phyloP scores from a whole-genome alignment of 495 filamentous ascomycete genomes.

The Tuber aestivum region DNA sequence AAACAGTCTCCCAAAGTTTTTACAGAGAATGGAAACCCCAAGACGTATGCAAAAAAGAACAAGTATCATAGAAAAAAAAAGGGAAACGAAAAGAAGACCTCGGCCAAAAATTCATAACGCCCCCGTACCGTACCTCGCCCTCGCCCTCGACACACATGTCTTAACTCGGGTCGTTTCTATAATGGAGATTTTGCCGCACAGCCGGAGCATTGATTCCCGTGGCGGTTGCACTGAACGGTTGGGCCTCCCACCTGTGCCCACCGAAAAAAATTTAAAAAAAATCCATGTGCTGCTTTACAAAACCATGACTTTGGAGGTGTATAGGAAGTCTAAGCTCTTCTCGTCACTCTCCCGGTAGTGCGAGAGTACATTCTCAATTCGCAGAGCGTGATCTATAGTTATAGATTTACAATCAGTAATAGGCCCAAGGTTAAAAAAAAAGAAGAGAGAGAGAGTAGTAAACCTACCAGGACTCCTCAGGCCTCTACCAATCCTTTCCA shows the following conservation, averaged over 20 bases:
- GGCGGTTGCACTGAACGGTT: neutral
- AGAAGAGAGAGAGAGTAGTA: neutral
- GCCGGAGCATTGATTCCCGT: neutral
- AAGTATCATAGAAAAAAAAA: neutral
- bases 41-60: neutral
- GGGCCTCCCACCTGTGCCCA: neutral
- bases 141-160: neutral
- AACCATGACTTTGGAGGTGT: constrained; percentile 41
- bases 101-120: constrained; percentile 1
- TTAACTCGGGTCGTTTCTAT: neutral
- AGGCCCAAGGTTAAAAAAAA: neutral
- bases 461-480: constrained; percentile 36
- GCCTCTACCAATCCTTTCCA: constrained; percentile 36
- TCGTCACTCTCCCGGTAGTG: constrained; percentile 39
- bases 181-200: neutral
- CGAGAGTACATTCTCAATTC: constrained; percentile 35
- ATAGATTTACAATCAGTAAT: constrained; percentile 4
- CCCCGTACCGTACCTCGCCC: too few species aligned
- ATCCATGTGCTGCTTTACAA: constrained; percentile 12
- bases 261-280: neutral
- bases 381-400: constrained; percentile 35
- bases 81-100: neutral
- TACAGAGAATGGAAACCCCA: neutral
- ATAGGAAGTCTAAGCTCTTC: constrained; percentile 41
- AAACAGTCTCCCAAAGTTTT: neutral